phyloP scores from a whole-genome alignment of 1,284 basidiomycete species.

The Cryptococcus maquisensis region DNA sequence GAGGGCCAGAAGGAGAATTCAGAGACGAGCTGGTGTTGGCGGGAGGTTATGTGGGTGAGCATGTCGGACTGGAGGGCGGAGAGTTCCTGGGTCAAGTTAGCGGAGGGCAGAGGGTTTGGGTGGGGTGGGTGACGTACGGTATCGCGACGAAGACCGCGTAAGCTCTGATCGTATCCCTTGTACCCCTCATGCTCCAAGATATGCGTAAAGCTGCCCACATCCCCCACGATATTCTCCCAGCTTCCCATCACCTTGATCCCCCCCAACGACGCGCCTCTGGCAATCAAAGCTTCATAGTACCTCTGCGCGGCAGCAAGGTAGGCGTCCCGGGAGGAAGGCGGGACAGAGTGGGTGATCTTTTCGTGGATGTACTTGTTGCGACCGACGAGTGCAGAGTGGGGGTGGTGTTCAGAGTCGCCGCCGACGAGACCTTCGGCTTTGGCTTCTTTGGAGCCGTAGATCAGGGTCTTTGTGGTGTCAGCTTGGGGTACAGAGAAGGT shows the following conservation, averaged over 20 bases:
- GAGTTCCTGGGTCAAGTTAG: constrained; percentile 16
- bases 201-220: constrained; percentile 69
- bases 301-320: constrained; percentile 80
- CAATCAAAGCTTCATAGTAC: constrained; percentile 73
- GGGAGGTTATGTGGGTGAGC: constrained; percentile 65
- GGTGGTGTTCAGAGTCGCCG: constrained; percentile 44
- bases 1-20: constrained; percentile 94
- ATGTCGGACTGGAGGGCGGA: constrained; percentile 49
- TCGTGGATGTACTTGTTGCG: constrained; percentile 75
- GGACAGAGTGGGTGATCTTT: constrained; percentile 81
- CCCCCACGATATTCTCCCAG: constrained; percentile 81
- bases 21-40: constrained; percentile 73
- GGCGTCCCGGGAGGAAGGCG: constrained; percentile 68
- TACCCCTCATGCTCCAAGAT: constrained; percentile 88
- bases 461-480: constrained; percentile 50
- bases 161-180: constrained; percentile 64
- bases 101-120: neutral
- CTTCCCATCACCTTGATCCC: constrained; percentile 78
- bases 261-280: constrained; percentile 57
- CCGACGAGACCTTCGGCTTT: constrained; percentile 73
- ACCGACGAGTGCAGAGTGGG: constrained; percentile 78
- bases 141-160: constrained; percentile 5
- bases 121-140: neutral
- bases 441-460: constrained; percentile 78
- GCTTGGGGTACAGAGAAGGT: neutral